Conservation (phyloP, 1,284 basidiomycete genomes). For the Malassezia globosa region DNA sequence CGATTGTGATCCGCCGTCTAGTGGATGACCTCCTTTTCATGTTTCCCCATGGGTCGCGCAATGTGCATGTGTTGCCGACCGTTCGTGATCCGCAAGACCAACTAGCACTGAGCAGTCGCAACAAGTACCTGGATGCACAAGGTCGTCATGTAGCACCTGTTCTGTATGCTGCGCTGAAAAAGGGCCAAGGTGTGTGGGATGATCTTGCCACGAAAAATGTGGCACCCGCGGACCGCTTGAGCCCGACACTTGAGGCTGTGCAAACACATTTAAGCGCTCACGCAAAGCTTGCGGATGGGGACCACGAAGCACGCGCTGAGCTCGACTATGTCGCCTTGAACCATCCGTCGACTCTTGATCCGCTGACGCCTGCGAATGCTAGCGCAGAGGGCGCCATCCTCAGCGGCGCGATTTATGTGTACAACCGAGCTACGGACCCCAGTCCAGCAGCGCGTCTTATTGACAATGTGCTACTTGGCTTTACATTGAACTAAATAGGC, state of each 20-base stretch:
- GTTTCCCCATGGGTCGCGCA: slow-evolving; percentile 60
- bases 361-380: slow-evolving; percentile 38
- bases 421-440: slow-evolving; percentile 20
- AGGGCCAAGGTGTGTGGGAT: slow-evolving; percentile 50
- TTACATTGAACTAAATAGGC: slow-evolving; percentile 22
- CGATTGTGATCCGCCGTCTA: slow-evolving; percentile 72
- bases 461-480: slow-evolving; percentile 75
- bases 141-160: slow-evolving; percentile 63
- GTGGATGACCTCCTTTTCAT: slow-evolving; percentile 68
- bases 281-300: slow-evolving; percentile 2
- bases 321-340: slow-evolving; percentile 85
- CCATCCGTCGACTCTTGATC: slow-evolving; percentile 59
- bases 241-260: slow-evolving; percentile 23
- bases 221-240: slow-evolving; percentile 19
- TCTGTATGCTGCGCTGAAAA: slow-evolving; percentile 59
- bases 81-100: slow-evolving; percentile 55
- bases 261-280: slow-evolving; percentile 14
- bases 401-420: slow-evolving; percentile 75
- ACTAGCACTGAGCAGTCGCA: slow-evolving; percentile 81
- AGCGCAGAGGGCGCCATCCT: slow-evolving; percentile 57
- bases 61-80: slow-evolving; percentile 64
- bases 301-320: slow-evolving; percentile 49
- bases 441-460: slow-evolving; percentile 72
- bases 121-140: slow-evolving; percentile 62
- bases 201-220: slow-evolving; percentile 9